A percentile compares a stretch with the other conserved stretches of the same genome.
Conservation (phyloP, 495 filamentous ascomycete genomes). For the Hypoxylon rickii region DNA sequence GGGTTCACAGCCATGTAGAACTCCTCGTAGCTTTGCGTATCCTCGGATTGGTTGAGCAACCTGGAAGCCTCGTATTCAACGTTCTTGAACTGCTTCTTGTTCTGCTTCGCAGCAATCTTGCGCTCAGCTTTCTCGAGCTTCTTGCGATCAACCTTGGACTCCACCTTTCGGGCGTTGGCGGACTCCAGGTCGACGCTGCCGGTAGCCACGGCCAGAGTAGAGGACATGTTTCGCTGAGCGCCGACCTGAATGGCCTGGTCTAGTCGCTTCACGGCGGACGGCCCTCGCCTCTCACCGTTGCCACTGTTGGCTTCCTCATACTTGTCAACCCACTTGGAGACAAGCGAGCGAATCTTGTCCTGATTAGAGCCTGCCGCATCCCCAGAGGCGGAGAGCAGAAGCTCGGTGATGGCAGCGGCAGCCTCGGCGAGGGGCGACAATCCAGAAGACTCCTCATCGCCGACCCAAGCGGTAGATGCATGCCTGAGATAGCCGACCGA, state of each 20-base stretch:
- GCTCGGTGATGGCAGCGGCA: conserved; percentile 76
- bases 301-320: conserved; percentile 74
- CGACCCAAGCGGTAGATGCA: conserved; percentile 80
- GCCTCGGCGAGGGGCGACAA: conserved; percentile 83
- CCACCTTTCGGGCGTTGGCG: conserved; percentile 86
- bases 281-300: conserved; percentile 58
- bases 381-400: conserved; percentile 90
- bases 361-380: conserved; percentile 69
- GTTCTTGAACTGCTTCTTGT: conserved; percentile 96
- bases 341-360: conserved; percentile 75
- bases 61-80: conserved; percentile 96
- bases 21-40: conserved; percentile 95
- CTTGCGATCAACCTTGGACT: conserved; percentile 96
- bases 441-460: conserved; percentile 69
- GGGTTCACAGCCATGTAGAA: conserved; percentile 99
- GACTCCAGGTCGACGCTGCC: conserved; percentile 91
- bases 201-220: conserved; percentile 85
- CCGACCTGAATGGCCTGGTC: conserved; percentile 97
- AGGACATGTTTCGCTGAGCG: conserved; percentile 91
- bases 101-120: conserved; percentile 98
- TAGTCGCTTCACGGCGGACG: conserved; percentile 79
- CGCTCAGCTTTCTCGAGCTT: conserved; percentile 99
- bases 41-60: conserved; percentile 79
- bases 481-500: conserved; percentile 93
- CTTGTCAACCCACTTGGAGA: conserved; percentile 87